Base-by-base conservation (phyloP, 2,329 filamentous ascomycete genomes). In the Sclerotinia borealis region DNA sequence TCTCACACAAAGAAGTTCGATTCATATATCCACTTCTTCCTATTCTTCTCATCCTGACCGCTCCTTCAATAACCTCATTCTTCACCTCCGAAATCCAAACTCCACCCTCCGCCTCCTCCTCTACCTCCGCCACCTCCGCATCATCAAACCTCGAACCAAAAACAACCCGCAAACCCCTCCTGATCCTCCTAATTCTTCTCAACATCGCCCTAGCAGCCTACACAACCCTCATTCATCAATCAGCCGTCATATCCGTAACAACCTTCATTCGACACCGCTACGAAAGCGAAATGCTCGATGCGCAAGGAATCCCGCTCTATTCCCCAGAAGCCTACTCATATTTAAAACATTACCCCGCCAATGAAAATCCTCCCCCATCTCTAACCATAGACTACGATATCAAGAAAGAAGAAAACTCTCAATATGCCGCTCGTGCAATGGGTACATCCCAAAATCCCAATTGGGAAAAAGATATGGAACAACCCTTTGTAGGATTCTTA, bases 1-100 rank as follows among this genome's bases (percentile, higher is more conserved):
- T 98, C 68, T 87, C 92, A 1, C 95, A 99, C 78, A 99, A 99
- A 76, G 95, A 99, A 80, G 91, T 96, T 70, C 91, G 95, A 72
- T 99, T 99, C 79, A 90, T 98, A 69, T 96, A 96, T 72, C 93
- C 95, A 1, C 83, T 99, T 22, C 83, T 98, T 1, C 93, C 95
- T 1, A 83, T 88, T n/a, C 82, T 99, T 8, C 91, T 95, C 74
- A 79, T 96, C 66, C 79, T 98, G 45, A 85, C 90, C 1, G 91
- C 92, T 0, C 83, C 85, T 0, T 81, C 86, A 3, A 77, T 91
- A 19, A 79, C 84, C 3, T 75, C 79, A 10, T 92, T 93, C 74
- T 63, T 61, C 34, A 31, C 71, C 76, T 19, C 64, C 72, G 19
- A 67, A 73, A 36, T 61, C 72, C 70, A 68, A 19, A 66, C 68